Base-by-base conservation (phyloP, 2,329 filamentous ascomycete species). In the Colletotrichum cordylinicola region DNA sequence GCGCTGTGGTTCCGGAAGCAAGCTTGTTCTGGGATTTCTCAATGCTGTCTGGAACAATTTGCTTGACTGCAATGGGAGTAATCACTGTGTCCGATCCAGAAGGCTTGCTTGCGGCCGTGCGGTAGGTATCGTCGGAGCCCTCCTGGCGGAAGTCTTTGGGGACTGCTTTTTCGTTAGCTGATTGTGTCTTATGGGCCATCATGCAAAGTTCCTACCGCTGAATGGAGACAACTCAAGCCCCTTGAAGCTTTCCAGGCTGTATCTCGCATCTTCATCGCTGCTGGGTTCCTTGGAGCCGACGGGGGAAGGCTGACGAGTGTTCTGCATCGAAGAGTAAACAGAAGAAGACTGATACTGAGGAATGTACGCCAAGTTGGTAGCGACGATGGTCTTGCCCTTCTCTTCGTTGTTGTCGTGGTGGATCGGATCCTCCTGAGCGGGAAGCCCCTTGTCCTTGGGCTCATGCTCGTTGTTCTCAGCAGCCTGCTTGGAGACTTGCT, bases 151-250 rank as follows among this genome's bases (percentile, higher is more conserved):
- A 18, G n/a, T 31, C 18, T 6, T 60, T 15, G 18, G 37, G n/a
- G 5, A 39, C 64, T 75, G 21, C 15, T 9, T 16, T 0, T 13
- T n/a, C 13, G 21, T 75, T 52, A 75, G 64, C 65, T 31, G 31
- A 13, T 4, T 39, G 8, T 2, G 37, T 21, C 5, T 12, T 1
- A 16, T 52, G 3, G 21, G 15, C 6, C 10, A 43, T 21, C 5
- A 24, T 29, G 24, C 9, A 56, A 33, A 27, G 9, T 24, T 76
- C 83, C 75, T 67, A 84, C 85, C 82, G 39, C 78, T 79, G 56
- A 85, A 83, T 21, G 84, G 83, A 5, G 82, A 84, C 24, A 85
- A 70, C 39, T 85, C 80, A 56, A 86, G 80, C 10, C 78, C 83
- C 60, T 86, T 79, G 2, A 86, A 75, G 31, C 85, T 84, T 70